Evolutionary conservation across 2,329 filamentous ascomycete genomes (phyloP), one percentile per base, ranked within the genome.

Genomic region (Tolypocladium cylindrosporum): DNA sequence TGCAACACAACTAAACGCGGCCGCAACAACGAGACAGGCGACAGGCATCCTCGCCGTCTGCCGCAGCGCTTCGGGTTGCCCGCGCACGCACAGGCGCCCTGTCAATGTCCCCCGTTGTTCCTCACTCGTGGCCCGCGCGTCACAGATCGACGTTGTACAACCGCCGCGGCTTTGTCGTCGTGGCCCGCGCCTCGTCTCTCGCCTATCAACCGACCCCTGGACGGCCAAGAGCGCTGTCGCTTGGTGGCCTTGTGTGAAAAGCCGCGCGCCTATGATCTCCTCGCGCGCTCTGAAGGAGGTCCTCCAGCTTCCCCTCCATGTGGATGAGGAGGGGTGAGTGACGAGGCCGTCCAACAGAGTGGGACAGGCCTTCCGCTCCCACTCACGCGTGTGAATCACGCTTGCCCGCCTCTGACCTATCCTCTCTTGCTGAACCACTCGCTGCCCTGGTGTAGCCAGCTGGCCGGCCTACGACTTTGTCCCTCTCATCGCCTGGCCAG

Each of bases 101-200:
- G 21, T 50, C 36, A 27, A 51, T 58, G 57, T 21, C 19, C 55
- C 42, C 55, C 42, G 36, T 60, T 55, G 50, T 42, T 43, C 42
- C 45, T 50, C 24, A 11, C 42, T n/a, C 45, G 52, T 43, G 52
- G 45, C 54, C 57, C 59, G 58, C 60, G 59, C 58, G 63, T 60
- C 60, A 58, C 61, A 58, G 58, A 62, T 63, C 55, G 58, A 62
- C 54, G 60, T 63, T 60, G 58, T 59, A 62, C 59, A 58, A 61
- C 53, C 59, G 54, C 57, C 56, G 40, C 58, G 58, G 54, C 55
- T 57, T 57, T 19, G 45, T 19, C 45, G 45, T 14, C 43, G 27
- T 34, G 45, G 27, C 14, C 27, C 19, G 45, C 9, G 27, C 45
- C 27, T 50, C 27, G 9, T 34, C 16, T 34, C 16, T 50, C 45